These are phyloP conservation scores for Saturnispora serradocipensis DNA, from an alignment of 805 yeast genomes.

Conservation along the genomic window DNA sequence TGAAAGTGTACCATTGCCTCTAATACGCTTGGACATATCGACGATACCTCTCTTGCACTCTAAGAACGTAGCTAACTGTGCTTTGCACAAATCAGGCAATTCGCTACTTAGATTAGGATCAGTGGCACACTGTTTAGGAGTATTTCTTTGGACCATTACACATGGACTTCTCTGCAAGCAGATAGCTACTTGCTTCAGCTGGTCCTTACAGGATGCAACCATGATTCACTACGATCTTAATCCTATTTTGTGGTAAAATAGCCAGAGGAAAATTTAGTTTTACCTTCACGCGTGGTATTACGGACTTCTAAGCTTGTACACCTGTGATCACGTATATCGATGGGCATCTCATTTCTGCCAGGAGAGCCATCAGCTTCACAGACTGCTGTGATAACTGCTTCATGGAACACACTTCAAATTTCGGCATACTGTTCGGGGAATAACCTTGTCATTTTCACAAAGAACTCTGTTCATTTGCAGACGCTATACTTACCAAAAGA, in stretches of 20 bases:
- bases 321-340: conserved; percentile 14
- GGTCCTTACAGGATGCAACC: conserved; percentile 85
- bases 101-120: conserved; percentile 68
- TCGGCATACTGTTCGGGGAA: conserved; percentile 82
- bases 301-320: neutral
- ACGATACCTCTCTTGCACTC: conserved; percentile 88
- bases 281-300: conserved; percentile 1
- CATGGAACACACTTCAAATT: conserved; percentile 59
- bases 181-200: conserved; percentile 88
- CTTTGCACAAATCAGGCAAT: conserved; percentile 80
- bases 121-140: conserved; percentile 80
- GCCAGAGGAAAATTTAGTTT: neutral
- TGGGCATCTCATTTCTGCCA: conserved; percentile 69
- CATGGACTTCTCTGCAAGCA: conserved; percentile 96
- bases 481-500: conserved; percentile 66
- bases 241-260: neutral
- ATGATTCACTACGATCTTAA: conserved; percentile 19
- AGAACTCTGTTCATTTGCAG: conserved; percentile 50
- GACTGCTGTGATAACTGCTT: conserved; percentile 46
- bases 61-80: conserved; percentile 75
- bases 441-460: conserved; percentile 60
- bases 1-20: conserved; percentile 89
- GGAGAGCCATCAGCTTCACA: conserved; percentile 67
- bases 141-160: conserved; percentile 80
- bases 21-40: conserved; percentile 83